phyloP scores from a whole-genome alignment of 140 eudicot genomes.

The Anethum foeniculum region DNA sequence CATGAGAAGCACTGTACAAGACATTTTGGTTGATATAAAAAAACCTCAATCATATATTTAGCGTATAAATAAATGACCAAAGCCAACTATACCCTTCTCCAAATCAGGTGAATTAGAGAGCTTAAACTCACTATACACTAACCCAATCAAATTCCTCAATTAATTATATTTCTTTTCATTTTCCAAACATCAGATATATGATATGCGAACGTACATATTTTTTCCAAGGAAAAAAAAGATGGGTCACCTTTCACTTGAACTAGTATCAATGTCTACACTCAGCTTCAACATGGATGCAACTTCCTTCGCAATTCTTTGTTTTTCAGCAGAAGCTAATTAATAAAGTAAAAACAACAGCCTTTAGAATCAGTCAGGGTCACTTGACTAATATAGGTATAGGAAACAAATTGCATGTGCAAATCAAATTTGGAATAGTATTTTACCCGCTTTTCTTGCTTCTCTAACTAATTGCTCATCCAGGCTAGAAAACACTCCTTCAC shows the following conservation, averaged over 20 bases:
- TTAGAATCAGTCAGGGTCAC: constrained; percentile 16
- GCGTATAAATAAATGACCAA: not conserved
- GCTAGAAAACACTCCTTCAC: constrained; percentile 67
- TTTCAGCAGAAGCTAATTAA: constrained; percentile 70
- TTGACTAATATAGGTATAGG: constrained; percentile 10
- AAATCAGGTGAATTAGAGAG: not conserved
- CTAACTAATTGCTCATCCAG: constrained; percentile 67
- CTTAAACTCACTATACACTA: not conserved
- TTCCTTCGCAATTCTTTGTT: constrained; percentile 78
- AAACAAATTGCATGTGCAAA: constrained; percentile 9
- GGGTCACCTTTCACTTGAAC: constrained; percentile 64
- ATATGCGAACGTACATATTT: not conserved
- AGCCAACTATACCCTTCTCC: not conserved
- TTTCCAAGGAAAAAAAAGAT: not conserved
- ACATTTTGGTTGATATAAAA: not conserved
- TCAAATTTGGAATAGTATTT: constrained; percentile 1
- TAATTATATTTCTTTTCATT: not conserved
- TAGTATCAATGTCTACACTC: constrained; percentile 68
- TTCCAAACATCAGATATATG: not conserved
- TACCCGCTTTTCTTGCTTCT: constrained; percentile 94
- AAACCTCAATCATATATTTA: not conserved
- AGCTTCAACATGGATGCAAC: constrained; percentile 80
- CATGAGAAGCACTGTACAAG: not conserved
- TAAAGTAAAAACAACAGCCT: constrained; percentile 16
- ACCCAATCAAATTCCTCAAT: not conserved